Percentiles rank a stretch among this genome's conserved stretches.
These are phyloP conservation scores for Xylaria sp. DNA, from an alignment of 2,329 filamentous ascomycete species.

Conservation along the genomic window DNA sequence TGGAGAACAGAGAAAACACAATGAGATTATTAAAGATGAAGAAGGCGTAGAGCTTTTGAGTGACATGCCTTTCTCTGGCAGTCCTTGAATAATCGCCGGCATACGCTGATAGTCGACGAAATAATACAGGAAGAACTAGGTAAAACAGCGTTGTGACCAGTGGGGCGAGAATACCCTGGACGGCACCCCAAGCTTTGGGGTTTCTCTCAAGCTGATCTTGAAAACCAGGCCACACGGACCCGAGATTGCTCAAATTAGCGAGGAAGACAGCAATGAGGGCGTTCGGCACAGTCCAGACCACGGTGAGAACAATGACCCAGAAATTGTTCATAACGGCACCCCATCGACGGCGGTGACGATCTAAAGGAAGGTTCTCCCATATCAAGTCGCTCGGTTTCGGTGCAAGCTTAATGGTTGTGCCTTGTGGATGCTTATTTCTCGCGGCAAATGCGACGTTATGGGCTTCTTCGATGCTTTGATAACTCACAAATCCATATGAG, in stretches of 20 bases:
- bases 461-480: slow-evolving; percentile 83
- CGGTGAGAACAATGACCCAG: slow-evolving; percentile 68
- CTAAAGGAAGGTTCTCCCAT: slow-evolving; percentile 74
- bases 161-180: slow-evolving; percentile 90
- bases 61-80: slow-evolving; percentile 86
- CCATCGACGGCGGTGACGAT: slow-evolving; percentile 71
- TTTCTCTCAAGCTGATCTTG: slow-evolving; percentile 67
- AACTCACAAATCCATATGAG: slow-evolving; percentile 92
- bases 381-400: slow-evolving; percentile 90
- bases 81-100: slow-evolving; percentile 91
- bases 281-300: slow-evolving; percentile 90
- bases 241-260: slow-evolving; percentile 83
- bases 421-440: slow-evolving; percentile 80
- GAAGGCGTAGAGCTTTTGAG: slow-evolving; percentile 88
- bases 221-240: slow-evolving; percentile 80
- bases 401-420: slow-evolving; percentile 78
- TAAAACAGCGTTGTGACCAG: slow-evolving; percentile 87
- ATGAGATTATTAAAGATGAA: slow-evolving; percentile 96
- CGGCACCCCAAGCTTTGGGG: slow-evolving; percentile 77
- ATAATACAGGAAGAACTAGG: slow-evolving; percentile 85
- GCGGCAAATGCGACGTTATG: slow-evolving; percentile 85
- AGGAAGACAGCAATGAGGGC: slow-evolving; percentile 92
- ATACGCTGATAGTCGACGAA: slow-evolving; percentile 83
- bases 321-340: slow-evolving; percentile 77
- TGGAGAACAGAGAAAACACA: slow-evolving; percentile 83